Evolutionary conservation across 2,329 filamentous ascomycete genomes (phyloP).

Genomic region (Metarhizium rileyi): DNA sequence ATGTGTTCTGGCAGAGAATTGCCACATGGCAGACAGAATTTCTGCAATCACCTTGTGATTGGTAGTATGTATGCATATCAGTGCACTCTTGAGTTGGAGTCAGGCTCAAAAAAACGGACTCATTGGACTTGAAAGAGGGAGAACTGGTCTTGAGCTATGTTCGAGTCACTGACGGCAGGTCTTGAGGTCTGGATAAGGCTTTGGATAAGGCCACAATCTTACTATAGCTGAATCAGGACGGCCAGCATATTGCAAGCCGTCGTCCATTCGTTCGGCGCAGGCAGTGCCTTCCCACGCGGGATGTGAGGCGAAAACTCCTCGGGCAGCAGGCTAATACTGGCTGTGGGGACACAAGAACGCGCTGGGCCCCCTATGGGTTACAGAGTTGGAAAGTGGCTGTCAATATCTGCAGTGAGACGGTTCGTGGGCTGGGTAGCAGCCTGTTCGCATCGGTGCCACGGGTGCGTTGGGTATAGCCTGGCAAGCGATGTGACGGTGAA

Average conservation of each 20-base stretch:
- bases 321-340: not conserved
- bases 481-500: not conserved
- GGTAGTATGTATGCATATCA: not conserved
- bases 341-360: not conserved
- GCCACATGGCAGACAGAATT: constrained; percentile 5
- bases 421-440: not conserved
- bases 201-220: too few relatives aligned
- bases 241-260: too few relatives aligned
- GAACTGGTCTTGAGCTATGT: too few relatives aligned
- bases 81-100: not conserved
- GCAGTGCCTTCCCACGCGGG: too few relatives aligned
- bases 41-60: not conserved
- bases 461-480: not conserved
- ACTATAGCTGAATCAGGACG: too few relatives aligned
- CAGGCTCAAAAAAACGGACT: not conserved
- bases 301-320: too few relatives aligned
- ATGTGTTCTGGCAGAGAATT: not conserved
- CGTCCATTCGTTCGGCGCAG: too few relatives aligned
- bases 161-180: too few relatives aligned
- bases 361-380: not conserved
- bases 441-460: not conserved
- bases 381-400: constrained; percentile 1
- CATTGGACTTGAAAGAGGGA: not conserved
- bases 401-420: constrained; percentile 3
- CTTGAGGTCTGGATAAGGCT: too few relatives aligned